These are phyloP conservation scores for Acanthochlamys bracteata DNA, from an alignment of 106 monocot species.

Conservation along the genomic window DNA sequence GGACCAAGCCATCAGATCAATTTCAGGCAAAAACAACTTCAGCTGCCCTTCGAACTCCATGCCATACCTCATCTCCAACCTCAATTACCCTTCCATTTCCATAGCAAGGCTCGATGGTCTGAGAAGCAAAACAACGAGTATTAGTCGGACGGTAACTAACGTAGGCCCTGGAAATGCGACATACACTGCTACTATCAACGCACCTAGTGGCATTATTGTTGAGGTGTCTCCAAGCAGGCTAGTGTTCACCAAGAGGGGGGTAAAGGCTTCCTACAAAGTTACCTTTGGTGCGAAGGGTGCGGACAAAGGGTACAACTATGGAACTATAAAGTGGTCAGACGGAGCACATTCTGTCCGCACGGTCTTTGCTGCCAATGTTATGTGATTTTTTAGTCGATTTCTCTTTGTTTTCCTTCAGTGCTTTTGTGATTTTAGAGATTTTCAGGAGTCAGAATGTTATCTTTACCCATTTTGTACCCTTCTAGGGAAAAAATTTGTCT, in stretches of 20 bases:
- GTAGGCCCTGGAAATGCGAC: constrained; percentile 61
- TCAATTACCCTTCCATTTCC: constrained; percentile 92
- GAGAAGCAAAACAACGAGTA: constrained; percentile 9
- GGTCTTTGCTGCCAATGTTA: constrained; percentile 58
- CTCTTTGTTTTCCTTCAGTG: too few species aligned
- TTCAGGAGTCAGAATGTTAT: too few species aligned
- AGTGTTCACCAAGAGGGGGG: constrained; percentile 35
- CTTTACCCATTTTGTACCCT: too few species aligned
- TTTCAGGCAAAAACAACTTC: constrained; percentile 54
- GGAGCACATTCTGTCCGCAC: constrained; percentile 55
- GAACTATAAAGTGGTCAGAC: constrained; percentile 71
- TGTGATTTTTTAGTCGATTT: constrained; percentile 40
- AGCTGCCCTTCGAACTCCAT: constrained; percentile 42
- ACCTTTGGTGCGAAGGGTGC: constrained; percentile 35
- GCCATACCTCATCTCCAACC: constrained; percentile 49
- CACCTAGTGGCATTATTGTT: constrained; percentile 45
- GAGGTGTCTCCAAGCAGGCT: constrained; percentile 47
- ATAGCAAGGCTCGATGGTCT: constrained; percentile 29
- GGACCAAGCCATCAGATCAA: constrained; percentile 32
- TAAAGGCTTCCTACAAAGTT: constrained; percentile 53
- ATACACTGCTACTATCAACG: constrained; percentile 41
- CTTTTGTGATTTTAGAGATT: too few species aligned
- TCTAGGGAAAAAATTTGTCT: too few species aligned
- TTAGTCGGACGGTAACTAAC: constrained; percentile 56
- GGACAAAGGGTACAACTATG: constrained; percentile 57